Evolutionary conservation across 805 yeast species (phyloP).

Genomic region (Cyberlindnera maclurae): DNA sequence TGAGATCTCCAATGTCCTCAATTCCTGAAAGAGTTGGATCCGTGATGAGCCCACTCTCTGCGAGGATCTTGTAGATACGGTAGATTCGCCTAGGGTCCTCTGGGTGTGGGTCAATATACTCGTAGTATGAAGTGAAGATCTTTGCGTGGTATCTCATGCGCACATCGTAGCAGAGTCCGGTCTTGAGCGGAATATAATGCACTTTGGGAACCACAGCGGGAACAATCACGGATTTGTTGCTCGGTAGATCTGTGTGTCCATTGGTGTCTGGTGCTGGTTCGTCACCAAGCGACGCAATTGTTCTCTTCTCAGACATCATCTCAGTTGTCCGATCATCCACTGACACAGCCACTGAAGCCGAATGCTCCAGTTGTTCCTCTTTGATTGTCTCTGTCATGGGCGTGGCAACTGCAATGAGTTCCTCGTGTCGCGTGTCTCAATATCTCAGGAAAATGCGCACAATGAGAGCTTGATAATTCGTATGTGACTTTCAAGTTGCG

Average conservation of each 20-base stretch:
- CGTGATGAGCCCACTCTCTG: conserved; percentile 84
- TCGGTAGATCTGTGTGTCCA: conserved; percentile 1
- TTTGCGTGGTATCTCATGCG: conserved; percentile 97
- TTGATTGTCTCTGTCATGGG: conserved; percentile 4
- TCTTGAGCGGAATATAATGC: conserved; percentile 68
- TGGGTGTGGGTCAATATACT: conserved; percentile 97
- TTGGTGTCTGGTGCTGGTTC: conserved; percentile 3
- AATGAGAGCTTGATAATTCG: too few species aligned
- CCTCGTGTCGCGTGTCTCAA: too few species aligned
- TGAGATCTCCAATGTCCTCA: conserved; percentile 74
- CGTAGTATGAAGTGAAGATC: conserved; percentile 83
- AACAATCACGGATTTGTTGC: conserved; percentile 37
- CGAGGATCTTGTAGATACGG: conserved; percentile 85
- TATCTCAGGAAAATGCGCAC: too few species aligned
- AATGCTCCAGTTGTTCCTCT: background rate
- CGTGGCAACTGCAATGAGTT: too few species aligned
- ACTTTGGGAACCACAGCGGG: conserved; percentile 61
- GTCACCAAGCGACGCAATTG: conserved; percentile 18
- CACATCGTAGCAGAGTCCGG: conserved; percentile 94
- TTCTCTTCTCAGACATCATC: conserved; percentile 16
- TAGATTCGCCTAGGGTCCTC: conserved; percentile 97
- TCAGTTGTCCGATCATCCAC: background rate
- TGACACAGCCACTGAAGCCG: background rate
- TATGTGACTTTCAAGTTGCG: too few species aligned
- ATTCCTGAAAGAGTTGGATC: conserved; percentile 66